These are phyloP conservation scores for Linum usitatissimum DNA, from an alignment of 345 rosid species.

Conservation along the genomic window DNA sequence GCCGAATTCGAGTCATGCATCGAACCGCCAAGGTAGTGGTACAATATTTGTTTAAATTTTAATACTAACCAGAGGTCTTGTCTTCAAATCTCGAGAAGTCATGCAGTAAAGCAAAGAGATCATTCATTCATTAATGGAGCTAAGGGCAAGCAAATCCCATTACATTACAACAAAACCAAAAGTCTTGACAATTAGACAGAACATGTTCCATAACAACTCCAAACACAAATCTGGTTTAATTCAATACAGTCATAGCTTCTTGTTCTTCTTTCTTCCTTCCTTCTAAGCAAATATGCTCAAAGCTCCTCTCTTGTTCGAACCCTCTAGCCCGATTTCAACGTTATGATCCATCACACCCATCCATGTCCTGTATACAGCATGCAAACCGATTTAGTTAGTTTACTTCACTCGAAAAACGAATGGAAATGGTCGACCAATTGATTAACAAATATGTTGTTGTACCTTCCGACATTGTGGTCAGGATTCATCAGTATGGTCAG, in stretches of 20 bases:
- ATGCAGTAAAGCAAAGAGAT: no score
- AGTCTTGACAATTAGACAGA: background rate
- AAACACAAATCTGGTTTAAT: background rate
- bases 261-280: background rate
- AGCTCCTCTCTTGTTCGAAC: constrained; percentile 58
- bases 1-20: background rate
- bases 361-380: constrained; percentile 43
- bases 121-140: background rate
- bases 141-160: background rate
- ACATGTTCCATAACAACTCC: background rate
- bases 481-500: constrained; percentile 58
- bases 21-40: no score
- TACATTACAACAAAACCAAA: constrained; percentile 8
- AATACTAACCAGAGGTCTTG: no score
- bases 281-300: constrained; percentile 57
- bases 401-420: background rate
- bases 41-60: no score
- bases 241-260: constrained; percentile 2
- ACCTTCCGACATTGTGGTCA: constrained; percentile 47
- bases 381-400: background rate
- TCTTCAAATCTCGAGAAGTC: no score
- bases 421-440: background rate
- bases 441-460: constrained; percentile 2
- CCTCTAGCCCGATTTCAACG: constrained; percentile 47
- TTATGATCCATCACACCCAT: constrained; percentile 39